Evolutionary conservation across 805 yeast species (phyloP), one percentile per base, ranked within the genome.

Genomic region (Lachancea dasiensis): DNA sequence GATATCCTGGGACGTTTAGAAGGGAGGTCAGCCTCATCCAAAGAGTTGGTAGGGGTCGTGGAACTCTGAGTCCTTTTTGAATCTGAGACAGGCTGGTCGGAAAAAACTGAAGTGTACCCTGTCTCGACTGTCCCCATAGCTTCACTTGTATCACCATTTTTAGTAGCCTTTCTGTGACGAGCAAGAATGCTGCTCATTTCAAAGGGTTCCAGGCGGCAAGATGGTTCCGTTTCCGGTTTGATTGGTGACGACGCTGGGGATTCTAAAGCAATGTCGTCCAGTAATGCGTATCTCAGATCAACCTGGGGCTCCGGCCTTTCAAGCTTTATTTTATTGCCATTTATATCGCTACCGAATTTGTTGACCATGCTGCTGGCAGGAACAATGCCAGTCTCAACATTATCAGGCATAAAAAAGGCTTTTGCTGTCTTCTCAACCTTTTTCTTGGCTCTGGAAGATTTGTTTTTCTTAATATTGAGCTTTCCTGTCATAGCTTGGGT

Each of bases 331-430:
- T 38, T 38, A 19, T 31, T 20, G 6, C 45, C 45, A n/a, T 15
- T 27, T 17, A 33, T 18, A 17, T 34, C 38, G 6, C 25, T 22
- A 9, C 35, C 31, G 27, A 37, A 41, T 39, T 63, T 64, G 22
- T 58, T 56, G 0, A 79, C 70, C 51, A 81, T 48, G 4, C 57
- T 56, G 2, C 74, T 67, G 1, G 77, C 86, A 16, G 63, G 61
- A 25, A 65, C 64, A 47, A 83, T 81, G 0, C 86, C 89, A 0
- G 79, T 72, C 27, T 69, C 73, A 4, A 76, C 89, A 49, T 76
- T 68, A 46, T 79, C 83, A 0, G 92, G 92, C 85, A 82, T 77
- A 55, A 77, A 78, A 45, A 82, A 82, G 31, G 60, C 63, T n/a
- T n/a, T n/a, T n/a, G n/a, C n/a, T n/a, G n/a, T n/a, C n/a, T n/a